Evolutionary conservation across 2,329 filamentous ascomycete species (phyloP), one percentile per base, ranked within the genome.

Genomic region (Ceratocystis alfenasii): DNA sequence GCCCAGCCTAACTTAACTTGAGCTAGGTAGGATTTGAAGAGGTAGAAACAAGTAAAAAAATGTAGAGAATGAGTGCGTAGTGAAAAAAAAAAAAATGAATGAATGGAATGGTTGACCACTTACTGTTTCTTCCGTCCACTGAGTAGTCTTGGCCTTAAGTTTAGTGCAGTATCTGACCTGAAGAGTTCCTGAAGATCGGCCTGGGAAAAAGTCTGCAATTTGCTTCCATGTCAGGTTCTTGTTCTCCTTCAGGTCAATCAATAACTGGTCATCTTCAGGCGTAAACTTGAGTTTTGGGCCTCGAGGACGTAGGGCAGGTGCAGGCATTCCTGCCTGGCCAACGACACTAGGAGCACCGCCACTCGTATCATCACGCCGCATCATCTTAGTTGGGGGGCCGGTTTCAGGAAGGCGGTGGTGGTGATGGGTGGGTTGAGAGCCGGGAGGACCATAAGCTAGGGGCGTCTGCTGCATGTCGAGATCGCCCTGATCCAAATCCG

Each of bases 221-320:
- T 96, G 92, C 77, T 95, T 96, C 92, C 92, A 96, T 3, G 92
- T 95, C 73, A 96, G 79, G 73, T 90, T 92, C 75, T 94, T 95
- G 72, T 94, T 92, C 76, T 96, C 92, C 75, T 96, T 96, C 69
- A 96, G 79, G 73, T 95, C 89, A 66, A 96, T 87, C 65, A 96
- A 80, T 61, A 95, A 78, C 70, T 89, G 86, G 75, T 96, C 92
- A 73, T 96, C 92, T 74, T 95, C 91, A 8, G 89, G 86, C 0
- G 91, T 96, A 73, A 96, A 96, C 76, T 96, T 96, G 70, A 95
- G 80, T 77, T 96, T 96, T 5, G 91, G 91, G 2, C 90, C 90
- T 68, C 89, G 85, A 8, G 92, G 92, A 71, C 88, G 80, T 64
- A 87, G 83, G 55, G 90, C 91, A 65, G 91, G 91, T 50, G 82